Base-by-base conservation (phyloP, 2,329 filamentous ascomycete genomes). In the Truncatella angustata region DNA sequence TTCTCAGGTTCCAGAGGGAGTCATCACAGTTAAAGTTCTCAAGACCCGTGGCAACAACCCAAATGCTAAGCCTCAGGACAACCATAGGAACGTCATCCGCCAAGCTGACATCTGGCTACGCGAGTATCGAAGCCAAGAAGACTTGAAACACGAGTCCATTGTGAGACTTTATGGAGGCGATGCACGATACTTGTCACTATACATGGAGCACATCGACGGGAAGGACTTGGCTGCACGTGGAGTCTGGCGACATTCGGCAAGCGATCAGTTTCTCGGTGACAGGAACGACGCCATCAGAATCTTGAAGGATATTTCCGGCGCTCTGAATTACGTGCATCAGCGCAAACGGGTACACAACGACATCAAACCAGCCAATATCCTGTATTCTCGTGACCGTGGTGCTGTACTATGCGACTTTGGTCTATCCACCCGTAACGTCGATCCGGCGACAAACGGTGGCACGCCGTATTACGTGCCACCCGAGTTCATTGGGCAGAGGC, bases 381-480 rank as follows among this genome's bases (percentile, higher is more conserved):
- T 85, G 28, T 85, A 83, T 66, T 82, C 79, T 12, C 72, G 72
- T 24, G 78, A 82, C 35, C 74, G 80, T 10, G 81, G 81, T 5
- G 81, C 80, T 30, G 79, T 84, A 2, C 74, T 85, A 26, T 84
- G 81, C 64, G 81, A 84, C 63, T 81, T 84, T 64, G 81, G 81
- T 11, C 69, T 84, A 39, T 80, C 80, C 7, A 81, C 79, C 2
- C 67, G 66, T 26, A 72, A 71, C 18, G 67, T 63, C 50, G 76
- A 74, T 54, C 71, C 75, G 4, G 72, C 74, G 11, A 76, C 73
- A 2, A 73, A 73, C 7, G 81, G 81, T 23, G 81, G 81, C 46
- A 85, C 81, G 12, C 81, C 81, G 11, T 84, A 82, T 66, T 85
- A 85, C 60, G 74, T 85, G 18, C 80, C 81, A 1, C 81, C 81